phyloP scores from a whole-genome alignment of 2,329 filamentous ascomycete genomes.

The Fusarium tanahbumbuense region DNA sequence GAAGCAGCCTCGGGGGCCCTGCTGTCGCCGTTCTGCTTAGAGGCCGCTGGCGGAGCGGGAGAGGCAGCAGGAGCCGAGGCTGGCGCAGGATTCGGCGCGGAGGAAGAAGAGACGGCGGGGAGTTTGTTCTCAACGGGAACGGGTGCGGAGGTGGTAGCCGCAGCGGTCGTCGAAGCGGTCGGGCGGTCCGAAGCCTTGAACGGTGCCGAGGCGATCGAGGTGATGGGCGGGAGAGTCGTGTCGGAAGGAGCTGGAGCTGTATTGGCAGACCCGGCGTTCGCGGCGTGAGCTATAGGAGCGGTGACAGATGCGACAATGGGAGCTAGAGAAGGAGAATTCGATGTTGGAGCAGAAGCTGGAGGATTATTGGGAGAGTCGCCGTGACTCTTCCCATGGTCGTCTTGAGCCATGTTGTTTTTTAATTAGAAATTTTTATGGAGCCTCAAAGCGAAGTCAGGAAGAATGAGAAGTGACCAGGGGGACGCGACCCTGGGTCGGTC shows the following conservation, averaged over 20 bases:
- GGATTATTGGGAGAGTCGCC: slow-evolving; percentile 46
- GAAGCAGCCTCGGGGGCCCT: slow-evolving; percentile 46
- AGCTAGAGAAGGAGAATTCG: slow-evolving; percentile 45
- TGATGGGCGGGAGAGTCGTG: slow-evolving; percentile 33
- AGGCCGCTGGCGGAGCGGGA: slow-evolving; percentile 32
- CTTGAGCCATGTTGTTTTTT: slow-evolving; percentile 51
- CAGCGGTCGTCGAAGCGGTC: slow-evolving; percentile 36
- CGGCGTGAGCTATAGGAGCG: slow-evolving; percentile 33
- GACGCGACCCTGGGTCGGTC: slow-evolving; percentile 49
- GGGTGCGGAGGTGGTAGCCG: slow-evolving; percentile 28
- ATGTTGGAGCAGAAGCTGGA: slow-evolving; percentile 41
- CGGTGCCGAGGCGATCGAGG: slow-evolving; percentile 33
- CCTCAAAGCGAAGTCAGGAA: slow-evolving; percentile 50
- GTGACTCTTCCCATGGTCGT: slow-evolving; percentile 48
- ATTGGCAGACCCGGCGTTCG: slow-evolving; percentile 21
- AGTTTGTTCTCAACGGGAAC: slow-evolving; percentile 31
- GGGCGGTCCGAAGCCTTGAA: slow-evolving; percentile 29
- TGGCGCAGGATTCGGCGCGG: slow-evolving; percentile 30
- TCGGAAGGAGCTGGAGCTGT: slow-evolving; percentile 28
- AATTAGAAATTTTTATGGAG: slow-evolving; percentile 55
- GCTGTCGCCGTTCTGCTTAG: slow-evolving; percentile 51
- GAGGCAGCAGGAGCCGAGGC: slow-evolving; percentile 34
- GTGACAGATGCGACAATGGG: slow-evolving; percentile 38
- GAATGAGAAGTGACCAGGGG: slow-evolving; percentile 45
- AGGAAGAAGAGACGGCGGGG: slow-evolving; percentile 24